Conservation (phyloP, 2,329 filamentous ascomycete species). For the Nothopassalora personata region DNA sequence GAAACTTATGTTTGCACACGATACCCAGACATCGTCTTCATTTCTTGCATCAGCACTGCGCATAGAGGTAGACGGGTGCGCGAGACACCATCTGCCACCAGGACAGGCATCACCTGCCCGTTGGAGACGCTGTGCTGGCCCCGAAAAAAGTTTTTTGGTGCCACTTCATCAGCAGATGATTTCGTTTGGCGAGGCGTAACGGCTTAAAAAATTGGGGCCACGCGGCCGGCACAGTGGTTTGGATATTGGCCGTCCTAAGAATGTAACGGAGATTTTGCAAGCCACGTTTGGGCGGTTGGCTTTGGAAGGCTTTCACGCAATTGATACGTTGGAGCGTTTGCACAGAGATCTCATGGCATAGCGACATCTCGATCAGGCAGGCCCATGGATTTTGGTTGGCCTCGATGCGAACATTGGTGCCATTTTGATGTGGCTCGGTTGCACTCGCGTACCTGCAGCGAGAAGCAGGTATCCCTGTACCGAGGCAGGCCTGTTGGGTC, state of each 20-base stretch:
- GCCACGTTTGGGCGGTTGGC: background rate
- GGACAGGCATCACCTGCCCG: slow-evolving; percentile 20
- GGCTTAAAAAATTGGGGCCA: slow-evolving; percentile 12
- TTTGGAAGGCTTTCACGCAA: background rate
- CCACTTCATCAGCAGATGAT: slow-evolving; percentile 2
- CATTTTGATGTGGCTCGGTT: background rate
- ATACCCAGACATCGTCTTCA: slow-evolving; percentile 29
- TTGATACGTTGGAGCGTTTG: slow-evolving; percentile 8
- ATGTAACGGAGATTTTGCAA: background rate
- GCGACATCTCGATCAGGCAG: slow-evolving; percentile 6
- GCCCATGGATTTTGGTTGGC: slow-evolving; percentile 3
- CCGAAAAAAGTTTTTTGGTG: slow-evolving; percentile 16
- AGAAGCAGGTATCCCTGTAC: slow-evolving; percentile 1
- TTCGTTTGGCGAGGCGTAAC: slow-evolving; percentile 3
- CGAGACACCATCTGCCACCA: slow-evolving; percentile 11
- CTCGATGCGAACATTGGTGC: background rate
- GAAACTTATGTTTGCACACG: slow-evolving; percentile 22
- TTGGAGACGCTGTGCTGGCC: slow-evolving; percentile 13
- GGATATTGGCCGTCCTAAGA: slow-evolving; percentile 3
- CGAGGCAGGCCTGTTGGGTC: background rate
- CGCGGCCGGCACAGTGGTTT: slow-evolving; percentile 8
- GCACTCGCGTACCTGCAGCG: slow-evolving; percentile 4
- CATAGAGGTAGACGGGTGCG: slow-evolving; percentile 28
- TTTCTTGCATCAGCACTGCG: slow-evolving; percentile 26
- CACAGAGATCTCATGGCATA: slow-evolving; percentile 17